Conservation (phyloP, 345 rosid genomes). For the Pelargonium nanum region DNA sequence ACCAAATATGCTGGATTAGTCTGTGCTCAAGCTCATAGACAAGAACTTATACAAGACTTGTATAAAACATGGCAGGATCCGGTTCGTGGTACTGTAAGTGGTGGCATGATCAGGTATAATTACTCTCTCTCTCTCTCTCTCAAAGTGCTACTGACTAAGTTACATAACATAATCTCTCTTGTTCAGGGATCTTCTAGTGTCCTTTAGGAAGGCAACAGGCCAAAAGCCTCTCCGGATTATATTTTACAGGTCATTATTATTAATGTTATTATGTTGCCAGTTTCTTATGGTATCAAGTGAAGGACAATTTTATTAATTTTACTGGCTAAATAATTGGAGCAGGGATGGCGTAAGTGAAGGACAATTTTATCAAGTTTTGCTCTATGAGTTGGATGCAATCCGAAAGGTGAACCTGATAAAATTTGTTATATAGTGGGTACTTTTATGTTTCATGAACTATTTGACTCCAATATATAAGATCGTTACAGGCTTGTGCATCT, state of each 20-base stretch:
- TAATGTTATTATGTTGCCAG: not conserved
- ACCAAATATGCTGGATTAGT: constrained; percentile 96
- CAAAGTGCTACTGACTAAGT: not conserved
- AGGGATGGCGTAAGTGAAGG: constrained; percentile 99
- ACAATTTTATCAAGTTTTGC: constrained; percentile 88
- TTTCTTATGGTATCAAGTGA: too few species aligned
- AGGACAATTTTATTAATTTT: not conserved
- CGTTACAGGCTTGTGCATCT: constrained; percentile 79
- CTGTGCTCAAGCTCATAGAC: constrained; percentile 97
- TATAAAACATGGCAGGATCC: constrained; percentile 96
- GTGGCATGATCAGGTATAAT: constrained; percentile 94
- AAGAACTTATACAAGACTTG: constrained; percentile 95
- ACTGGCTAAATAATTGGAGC: constrained; percentile 2
- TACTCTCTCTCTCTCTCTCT: not conserved
- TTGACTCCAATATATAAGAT: not conserved
- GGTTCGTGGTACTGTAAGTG: constrained; percentile 73
- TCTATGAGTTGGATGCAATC: constrained; percentile 93
- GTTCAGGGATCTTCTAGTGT: constrained; percentile 77
- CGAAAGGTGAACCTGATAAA: constrained; percentile 52
- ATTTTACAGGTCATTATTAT: constrained; percentile 59
- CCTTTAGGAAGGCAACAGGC: constrained; percentile 92
- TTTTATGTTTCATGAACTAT: not conserved
- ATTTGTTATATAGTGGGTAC: not conserved
- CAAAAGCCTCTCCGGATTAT: constrained; percentile 90
- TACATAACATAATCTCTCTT: not conserved